A percentile compares a stretch with the other conserved stretches of the same genome.
phyloP scores from a whole-genome alignment of 192 early-diverging fungal species.

The Coemansia sp. region DNA sequence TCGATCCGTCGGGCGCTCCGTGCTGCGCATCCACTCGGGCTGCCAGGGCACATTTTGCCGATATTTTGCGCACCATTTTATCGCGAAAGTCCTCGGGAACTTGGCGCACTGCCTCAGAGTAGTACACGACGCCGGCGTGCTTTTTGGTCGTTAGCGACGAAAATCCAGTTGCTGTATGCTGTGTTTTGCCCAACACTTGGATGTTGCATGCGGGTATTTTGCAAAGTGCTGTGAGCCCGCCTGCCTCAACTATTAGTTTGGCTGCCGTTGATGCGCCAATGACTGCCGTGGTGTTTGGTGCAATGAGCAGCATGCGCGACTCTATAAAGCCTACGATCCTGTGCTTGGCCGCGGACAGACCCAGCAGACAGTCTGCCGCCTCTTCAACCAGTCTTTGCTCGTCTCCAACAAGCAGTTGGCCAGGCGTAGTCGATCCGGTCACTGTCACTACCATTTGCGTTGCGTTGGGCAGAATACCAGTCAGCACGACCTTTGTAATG shows the following conservation, averaged over 20 bases:
- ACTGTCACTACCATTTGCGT: slow-evolving; percentile 91
- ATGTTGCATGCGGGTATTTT: slow-evolving; percentile 93
- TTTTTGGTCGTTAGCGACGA: slow-evolving; percentile 59
- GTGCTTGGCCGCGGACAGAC: slow-evolving; percentile 62
- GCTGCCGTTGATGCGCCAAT: slow-evolving; percentile 86
- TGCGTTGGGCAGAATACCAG: slow-evolving; percentile 74
- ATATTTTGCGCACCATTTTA: slow-evolving; percentile 77
- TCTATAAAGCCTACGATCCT: slow-evolving; percentile 88
- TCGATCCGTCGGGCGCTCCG: slow-evolving; percentile 66
- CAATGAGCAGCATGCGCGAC: slow-evolving; percentile 86
- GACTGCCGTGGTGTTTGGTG: slow-evolving; percentile 88
- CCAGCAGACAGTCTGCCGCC: slow-evolving; percentile 71
- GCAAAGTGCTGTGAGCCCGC: slow-evolving; percentile 79
- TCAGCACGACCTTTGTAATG: slow-evolving; percentile 76
- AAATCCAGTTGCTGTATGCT: slow-evolving; percentile 23
- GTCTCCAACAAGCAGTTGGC: slow-evolving; percentile 60
- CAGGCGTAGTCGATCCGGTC: slow-evolving; percentile 82
- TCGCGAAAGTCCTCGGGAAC: slow-evolving; percentile 73
- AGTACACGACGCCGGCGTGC: slow-evolving; percentile 80
- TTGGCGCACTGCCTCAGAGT: slow-evolving; percentile 67
- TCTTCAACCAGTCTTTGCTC: slow-evolving; percentile 69
- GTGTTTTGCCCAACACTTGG: slow-evolving; percentile 60
- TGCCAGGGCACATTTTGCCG: slow-evolving; percentile 82
- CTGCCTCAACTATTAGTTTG: slow-evolving; percentile 85
- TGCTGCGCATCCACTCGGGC: slow-evolving; percentile 83